Percentiles rank a stretch among this genome's conserved stretches.
Evolutionary conservation across 2,329 filamentous ascomycete species (phyloP).

Genomic region (Clarireedia homoeocarpa): DNA sequence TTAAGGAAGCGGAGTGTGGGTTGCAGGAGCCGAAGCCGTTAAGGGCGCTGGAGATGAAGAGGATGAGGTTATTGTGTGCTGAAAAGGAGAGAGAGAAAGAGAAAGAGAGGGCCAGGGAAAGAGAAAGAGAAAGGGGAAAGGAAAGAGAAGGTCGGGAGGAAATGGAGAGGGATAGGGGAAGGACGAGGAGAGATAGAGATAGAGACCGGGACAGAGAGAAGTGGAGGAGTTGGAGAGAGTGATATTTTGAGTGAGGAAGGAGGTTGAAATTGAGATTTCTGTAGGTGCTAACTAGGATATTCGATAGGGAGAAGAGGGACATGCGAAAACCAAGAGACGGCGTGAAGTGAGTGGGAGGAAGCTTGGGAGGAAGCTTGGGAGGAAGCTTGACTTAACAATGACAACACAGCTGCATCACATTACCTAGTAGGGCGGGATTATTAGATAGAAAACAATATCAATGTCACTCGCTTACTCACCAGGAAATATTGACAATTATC

Average conservation of each 20-base stretch:
- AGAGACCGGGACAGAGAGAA: not conserved
- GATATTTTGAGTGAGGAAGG: no score
- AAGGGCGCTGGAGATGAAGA: conserved; percentile 24
- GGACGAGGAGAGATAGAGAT: not conserved
- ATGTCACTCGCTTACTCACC: no score
- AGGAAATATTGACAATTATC: no score
- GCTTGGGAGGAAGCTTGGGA: no score
- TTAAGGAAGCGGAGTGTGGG: conserved; percentile 26
- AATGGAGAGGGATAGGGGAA: not conserved
- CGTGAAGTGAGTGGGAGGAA: no score
- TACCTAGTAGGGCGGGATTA: no score
- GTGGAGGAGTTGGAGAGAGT: no score
- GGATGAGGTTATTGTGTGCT: conserved; percentile 25
- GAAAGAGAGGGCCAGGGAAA: conserved; percentile 11
- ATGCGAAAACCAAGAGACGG: no score
- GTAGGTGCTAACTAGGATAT: not conserved
- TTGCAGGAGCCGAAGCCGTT: conserved; percentile 25
- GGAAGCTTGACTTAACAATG: no score
- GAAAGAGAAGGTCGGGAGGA: not conserved
- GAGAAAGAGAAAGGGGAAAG: conserved; percentile 9
- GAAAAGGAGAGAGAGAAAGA: conserved; percentile 12
- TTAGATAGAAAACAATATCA: no score
- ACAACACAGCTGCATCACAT: no score
- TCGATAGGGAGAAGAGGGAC: not conserved
- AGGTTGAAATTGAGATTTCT: not conserved